phyloP scores from a whole-genome alignment of 257 asterid genomes.

The Phtheirospermum japonicum region DNA sequence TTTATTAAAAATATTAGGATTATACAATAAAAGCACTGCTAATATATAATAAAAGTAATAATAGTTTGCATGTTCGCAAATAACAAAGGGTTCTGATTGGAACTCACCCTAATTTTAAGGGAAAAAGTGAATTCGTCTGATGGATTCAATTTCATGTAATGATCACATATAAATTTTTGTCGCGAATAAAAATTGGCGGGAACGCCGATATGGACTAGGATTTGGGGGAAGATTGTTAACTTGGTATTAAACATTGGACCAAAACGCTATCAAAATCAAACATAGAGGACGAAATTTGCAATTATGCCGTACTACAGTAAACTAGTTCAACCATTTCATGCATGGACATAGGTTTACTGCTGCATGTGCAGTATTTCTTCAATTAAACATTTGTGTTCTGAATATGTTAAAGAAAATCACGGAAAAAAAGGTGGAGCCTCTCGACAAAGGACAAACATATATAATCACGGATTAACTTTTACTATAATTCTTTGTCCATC shows the following conservation, averaged over 20 bases:
- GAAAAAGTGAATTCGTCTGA: no score
- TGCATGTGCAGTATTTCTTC: not conserved
- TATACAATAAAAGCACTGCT: no score
- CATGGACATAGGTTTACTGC: not conserved
- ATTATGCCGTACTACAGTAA: not conserved
- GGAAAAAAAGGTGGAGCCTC: not conserved
- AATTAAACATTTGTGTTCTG: not conserved
- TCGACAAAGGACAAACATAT: not conserved
- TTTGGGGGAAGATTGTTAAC: not conserved
- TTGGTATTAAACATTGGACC: not conserved
- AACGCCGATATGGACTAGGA: no score
- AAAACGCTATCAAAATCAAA: not conserved
- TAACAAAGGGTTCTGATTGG: no score
- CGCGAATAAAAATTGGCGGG: no score
- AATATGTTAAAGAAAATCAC: not conserved
- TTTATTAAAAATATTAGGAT: no score
- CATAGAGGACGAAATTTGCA: not conserved
- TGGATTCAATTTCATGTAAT: no score
- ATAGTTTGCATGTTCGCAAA: no score
- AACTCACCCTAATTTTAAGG: no score
- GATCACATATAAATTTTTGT: no score
- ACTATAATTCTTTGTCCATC: slow-evolving; percentile 5
- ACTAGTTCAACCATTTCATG: not conserved
- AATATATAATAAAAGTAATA: no score
- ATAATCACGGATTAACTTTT: slow-evolving; percentile 7